Evolutionary conservation across 2,329 filamentous ascomycete genomes (phyloP).

Genomic region (Rhexocercosporidium sp.): DNA sequence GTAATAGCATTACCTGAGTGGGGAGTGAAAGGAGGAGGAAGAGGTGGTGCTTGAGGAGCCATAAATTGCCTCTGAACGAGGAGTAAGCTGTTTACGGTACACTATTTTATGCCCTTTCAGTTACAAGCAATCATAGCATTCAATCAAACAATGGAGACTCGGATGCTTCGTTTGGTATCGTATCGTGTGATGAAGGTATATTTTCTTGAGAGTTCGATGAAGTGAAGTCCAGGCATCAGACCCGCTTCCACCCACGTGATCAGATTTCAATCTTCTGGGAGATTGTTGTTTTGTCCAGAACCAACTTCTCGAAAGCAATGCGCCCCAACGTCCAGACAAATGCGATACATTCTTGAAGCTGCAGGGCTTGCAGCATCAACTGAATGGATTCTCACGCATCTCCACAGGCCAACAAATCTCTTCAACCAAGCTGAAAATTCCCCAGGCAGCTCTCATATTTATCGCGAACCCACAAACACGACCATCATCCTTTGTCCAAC

Average conservation of each 20-base stretch:
- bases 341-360: conserved; percentile 24
- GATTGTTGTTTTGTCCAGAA: background rate
- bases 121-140: too few species aligned
- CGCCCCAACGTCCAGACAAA: conserved; percentile 24
- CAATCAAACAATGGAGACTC: too few species aligned
- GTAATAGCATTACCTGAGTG: background rate
- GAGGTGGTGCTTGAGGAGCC: background rate
- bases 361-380: conserved; percentile 28
- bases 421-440: conserved; percentile 4
- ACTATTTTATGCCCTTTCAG: too few species aligned
- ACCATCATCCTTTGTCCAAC: background rate
- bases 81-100: too few species aligned
- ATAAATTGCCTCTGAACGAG: background rate
- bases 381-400: conserved; percentile 23
- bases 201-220: too few species aligned
- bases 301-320: conserved; percentile 15
- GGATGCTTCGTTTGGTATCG: too few species aligned
- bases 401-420: background rate
- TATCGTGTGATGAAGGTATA: too few species aligned
- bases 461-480: conserved; percentile 9
- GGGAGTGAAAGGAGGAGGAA: background rate
- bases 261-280: background rate
- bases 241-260: conserved; percentile 3
- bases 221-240: background rate
- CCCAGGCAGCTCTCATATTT: background rate